A percentile compares a stretch with the other conserved stretches of the same genome.
Conservation (phyloP, 257 asterid species). For the Solanum tacnaense region DNA sequence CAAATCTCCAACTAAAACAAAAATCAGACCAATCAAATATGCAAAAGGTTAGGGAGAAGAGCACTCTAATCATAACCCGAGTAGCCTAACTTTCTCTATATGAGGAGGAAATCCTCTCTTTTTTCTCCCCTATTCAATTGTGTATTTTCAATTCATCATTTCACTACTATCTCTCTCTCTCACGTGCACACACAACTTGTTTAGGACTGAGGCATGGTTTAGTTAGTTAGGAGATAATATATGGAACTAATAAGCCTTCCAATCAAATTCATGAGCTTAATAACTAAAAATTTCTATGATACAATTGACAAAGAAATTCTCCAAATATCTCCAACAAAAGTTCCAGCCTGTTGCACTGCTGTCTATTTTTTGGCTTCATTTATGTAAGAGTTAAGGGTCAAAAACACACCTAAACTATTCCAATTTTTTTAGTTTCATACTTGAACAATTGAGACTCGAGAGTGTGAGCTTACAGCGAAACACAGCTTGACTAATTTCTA, state of each 20-base stretch:
- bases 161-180: not conserved
- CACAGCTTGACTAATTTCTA: not conserved
- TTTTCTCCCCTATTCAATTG: not conserved
- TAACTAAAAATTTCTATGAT: not conserved
- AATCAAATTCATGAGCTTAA: not conserved
- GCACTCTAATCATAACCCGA: not conserved
- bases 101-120: not conserved
- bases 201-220: not conserved
- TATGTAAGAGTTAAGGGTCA: not conserved
- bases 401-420: not conserved
- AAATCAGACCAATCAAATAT: not conserved
- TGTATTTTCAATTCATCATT: not conserved
- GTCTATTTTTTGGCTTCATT: not conserved
- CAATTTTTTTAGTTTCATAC: not conserved
- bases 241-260: not conserved
- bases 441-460: not conserved
- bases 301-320: not conserved
- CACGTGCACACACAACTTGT: not conserved
- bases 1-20: constrained; percentile 73
- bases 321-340: not conserved
- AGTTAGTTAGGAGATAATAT: not conserved
- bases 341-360: not conserved
- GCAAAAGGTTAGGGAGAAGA: not conserved
- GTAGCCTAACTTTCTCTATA: not conserved
- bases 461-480: not conserved